phyloP scores from a whole-genome alignment of 2,329 filamentous ascomycete species.

The Grosmannia huntii region DNA sequence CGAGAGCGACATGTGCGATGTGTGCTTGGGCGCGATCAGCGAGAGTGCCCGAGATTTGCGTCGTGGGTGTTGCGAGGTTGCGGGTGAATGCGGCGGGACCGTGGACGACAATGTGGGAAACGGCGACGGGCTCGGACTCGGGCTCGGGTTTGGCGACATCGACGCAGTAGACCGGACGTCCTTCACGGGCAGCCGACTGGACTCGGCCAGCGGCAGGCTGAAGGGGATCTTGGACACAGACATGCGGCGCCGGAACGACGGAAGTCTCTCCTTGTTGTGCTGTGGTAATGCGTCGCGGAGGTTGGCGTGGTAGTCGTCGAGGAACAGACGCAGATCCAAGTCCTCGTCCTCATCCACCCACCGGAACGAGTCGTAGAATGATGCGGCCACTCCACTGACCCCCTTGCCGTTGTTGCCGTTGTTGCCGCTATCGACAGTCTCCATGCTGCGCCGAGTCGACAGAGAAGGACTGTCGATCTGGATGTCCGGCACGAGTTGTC shows the following conservation, averaged over 20 bases:
- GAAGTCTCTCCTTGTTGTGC: constrained; percentile 32
- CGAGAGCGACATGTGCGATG: constrained; percentile 29
- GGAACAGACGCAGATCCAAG: constrained; percentile 50
- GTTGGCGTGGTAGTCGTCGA: constrained; percentile 60
- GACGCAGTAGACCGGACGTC: constrained; percentile 18
- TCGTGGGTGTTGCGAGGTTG: constrained; percentile 22
- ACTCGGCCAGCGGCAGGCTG: constrained; percentile 37
- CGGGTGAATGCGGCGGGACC: constrained; percentile 12
- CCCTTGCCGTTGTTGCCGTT: neutral
- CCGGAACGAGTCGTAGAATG: constrained; percentile 54
- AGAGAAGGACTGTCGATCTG: constrained; percentile 13
- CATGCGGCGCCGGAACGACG: constrained; percentile 57
- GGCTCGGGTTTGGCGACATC: neutral
- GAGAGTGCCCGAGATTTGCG: constrained; percentile 43
- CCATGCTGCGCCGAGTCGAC: constrained; percentile 9
- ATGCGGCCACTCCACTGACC: constrained; percentile 29
- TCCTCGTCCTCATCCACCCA: constrained; percentile 65
- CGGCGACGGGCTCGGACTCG: constrained; percentile 11
- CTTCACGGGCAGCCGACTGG: constrained; percentile 32
- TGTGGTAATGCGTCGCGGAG: constrained; percentile 34
- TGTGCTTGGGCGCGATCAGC: constrained; percentile 36
- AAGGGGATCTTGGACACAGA: constrained; percentile 58
- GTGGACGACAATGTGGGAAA: constrained; percentile 11
- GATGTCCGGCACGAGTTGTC: constrained; percentile 17
- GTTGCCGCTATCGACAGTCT: neutral